These are phyloP conservation scores for Tilletia indica DNA, from an alignment of 1,284 basidiomycete species.

Conservation along the genomic window DNA sequence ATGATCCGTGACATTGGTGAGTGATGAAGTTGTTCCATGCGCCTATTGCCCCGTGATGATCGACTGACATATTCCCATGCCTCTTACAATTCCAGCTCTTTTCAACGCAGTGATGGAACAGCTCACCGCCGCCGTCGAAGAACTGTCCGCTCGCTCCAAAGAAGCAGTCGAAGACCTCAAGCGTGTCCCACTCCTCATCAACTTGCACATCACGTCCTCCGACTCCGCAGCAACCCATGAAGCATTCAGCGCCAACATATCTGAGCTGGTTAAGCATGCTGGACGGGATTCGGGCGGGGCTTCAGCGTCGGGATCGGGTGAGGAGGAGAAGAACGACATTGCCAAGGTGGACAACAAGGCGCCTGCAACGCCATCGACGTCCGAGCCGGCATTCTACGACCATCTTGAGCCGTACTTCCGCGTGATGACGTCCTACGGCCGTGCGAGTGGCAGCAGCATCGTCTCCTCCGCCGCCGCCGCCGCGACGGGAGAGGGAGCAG, in stretches of 20 bases:
- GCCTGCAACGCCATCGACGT: neutral
- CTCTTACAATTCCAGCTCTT: neutral
- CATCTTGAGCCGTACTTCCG: conserved; percentile 7
- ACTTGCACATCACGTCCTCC: neutral
- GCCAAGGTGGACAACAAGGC: neutral
- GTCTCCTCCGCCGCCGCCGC: neutral
- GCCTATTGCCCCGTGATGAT: neutral
- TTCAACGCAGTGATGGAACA: neutral
- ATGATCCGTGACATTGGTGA: conserved; percentile 31
- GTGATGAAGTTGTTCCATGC: conserved; percentile 2
- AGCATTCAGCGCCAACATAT: neutral
- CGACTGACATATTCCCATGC: neutral
- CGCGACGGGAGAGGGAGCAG: neutral
- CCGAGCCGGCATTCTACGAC: neutral
- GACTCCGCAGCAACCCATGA: neutral
- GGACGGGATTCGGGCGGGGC: neutral
- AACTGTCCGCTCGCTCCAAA: neutral
- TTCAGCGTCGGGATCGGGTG: neutral
- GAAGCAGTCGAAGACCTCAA: neutral
- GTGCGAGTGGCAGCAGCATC: neutral
- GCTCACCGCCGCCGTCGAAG: neutral
- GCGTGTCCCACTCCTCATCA: neutral
- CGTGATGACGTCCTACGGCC: neutral
- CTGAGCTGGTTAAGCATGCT: neutral
- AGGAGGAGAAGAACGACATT: neutral